Evolutionary conservation across 1,284 basidiomycete species (phyloP).

Genomic region (Cryptococcus amylolentus): DNA sequence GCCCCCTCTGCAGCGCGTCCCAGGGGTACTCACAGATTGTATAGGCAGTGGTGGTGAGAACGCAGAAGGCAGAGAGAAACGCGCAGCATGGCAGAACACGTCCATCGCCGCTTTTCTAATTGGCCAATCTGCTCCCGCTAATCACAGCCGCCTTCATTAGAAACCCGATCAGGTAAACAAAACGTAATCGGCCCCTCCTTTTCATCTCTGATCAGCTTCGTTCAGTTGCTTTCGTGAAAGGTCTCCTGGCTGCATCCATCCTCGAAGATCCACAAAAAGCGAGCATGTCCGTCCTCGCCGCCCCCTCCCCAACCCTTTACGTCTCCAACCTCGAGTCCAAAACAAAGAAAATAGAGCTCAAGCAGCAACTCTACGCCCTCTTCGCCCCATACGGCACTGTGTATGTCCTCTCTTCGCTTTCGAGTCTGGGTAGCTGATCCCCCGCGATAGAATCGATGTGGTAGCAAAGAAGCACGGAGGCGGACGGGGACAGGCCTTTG

Average conservation of each 20-base stretch:
- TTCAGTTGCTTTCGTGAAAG: background rate
- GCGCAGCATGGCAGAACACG: no score
- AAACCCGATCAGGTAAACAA: no score
- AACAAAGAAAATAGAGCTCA: constrained; percentile 86
- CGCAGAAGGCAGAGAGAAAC: no score
- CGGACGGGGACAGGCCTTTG: constrained; percentile 93
- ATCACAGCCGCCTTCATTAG: no score
- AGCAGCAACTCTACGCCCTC: constrained; percentile 76
- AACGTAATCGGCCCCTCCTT: no score
- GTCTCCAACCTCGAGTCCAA: constrained; percentile 92
- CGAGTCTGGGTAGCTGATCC: background rate
- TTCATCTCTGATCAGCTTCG: no score
- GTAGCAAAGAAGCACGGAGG: constrained; percentile 78
- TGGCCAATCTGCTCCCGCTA: no score
- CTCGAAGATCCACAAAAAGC: background rate
- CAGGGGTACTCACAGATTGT: no score
- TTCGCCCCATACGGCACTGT: constrained; percentile 92
- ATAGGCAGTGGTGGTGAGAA: no score
- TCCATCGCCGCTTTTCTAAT: no score
- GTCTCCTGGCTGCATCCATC: background rate
- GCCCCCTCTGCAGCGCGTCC: no score
- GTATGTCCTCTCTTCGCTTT: constrained; percentile 26
- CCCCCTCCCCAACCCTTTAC: constrained; percentile 84
- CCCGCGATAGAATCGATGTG: constrained; percentile 64
- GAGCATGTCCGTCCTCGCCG: constrained; percentile 41